Conservation (phyloP, 1,284 basidiomycete species). For the Ganoderma boninense region DNA sequence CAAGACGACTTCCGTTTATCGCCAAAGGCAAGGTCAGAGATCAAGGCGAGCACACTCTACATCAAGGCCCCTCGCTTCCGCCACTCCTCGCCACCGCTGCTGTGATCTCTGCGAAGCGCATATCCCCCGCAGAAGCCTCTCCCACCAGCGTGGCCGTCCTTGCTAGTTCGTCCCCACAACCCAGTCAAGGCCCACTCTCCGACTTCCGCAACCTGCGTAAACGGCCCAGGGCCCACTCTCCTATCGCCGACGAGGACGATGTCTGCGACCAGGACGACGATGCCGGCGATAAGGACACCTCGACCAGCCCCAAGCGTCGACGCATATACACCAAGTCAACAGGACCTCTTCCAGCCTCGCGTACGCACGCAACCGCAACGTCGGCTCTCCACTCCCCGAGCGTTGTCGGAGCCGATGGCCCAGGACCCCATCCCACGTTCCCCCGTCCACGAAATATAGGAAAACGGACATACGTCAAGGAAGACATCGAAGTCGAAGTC, state of each 20-base stretch:
- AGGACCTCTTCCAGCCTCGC: neutral
- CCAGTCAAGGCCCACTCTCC: constrained; percentile 13
- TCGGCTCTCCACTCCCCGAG: neutral
- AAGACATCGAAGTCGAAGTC: neutral
- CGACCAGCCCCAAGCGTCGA: neutral
- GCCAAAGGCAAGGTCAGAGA: neutral
- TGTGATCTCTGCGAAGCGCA: neutral
- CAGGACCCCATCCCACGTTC: neutral
- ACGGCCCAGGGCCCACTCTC: constrained; percentile 1
- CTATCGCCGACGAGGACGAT: neutral
- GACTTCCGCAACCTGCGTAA: constrained; percentile 24
- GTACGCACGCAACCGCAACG: neutral
- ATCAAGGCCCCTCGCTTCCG: neutral
- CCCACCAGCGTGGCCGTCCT: neutral
- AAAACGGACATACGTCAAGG: no score
- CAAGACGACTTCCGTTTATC: constrained; percentile 1
- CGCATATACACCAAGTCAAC: neutral
- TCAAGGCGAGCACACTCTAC: neutral
- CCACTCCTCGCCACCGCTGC: neutral
- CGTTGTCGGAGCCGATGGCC: neutral
- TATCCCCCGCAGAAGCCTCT: neutral
- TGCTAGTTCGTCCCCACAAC: neutral
- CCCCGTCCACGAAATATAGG: neutral
- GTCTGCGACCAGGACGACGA: neutral
- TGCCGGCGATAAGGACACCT: neutral